These are phyloP conservation scores for Retiboletus flavoniger DNA, from an alignment of 1,284 basidiomycete species.

Conservation along the genomic window DNA sequence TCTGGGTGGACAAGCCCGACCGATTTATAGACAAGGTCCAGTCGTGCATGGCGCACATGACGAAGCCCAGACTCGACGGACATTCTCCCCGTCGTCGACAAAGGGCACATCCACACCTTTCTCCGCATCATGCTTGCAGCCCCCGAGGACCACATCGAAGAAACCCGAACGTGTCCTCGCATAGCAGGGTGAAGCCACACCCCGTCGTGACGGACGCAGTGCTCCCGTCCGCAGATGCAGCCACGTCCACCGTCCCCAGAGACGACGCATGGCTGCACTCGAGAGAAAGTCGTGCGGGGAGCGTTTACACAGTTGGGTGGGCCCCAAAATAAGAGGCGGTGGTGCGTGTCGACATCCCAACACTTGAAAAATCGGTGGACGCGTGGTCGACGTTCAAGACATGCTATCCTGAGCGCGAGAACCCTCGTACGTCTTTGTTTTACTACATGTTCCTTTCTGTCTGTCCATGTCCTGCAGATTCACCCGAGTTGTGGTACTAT, in stretches of 20 bases:
- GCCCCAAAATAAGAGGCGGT: background rate
- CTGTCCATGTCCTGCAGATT: background rate
- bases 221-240: background rate
- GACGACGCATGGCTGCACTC: background rate
- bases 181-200: background rate
- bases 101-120: constrained; percentile 5
- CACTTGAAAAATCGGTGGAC: constrained; percentile 7
- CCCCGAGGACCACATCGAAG: background rate
- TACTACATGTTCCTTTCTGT: background rate
- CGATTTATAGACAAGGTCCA: constrained; percentile 8
- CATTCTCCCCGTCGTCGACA: background rate
- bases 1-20: constrained; percentile 6
- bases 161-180: constrained; percentile 5
- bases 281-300: background rate
- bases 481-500: background rate
- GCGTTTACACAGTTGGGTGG: background rate
- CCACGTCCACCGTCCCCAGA: too few species aligned
- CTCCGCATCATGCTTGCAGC: constrained; percentile 6
- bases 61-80: background rate
- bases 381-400: constrained; percentile 10
- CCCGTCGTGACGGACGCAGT: background rate
- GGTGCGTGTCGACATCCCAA: background rate
- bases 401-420: constrained; percentile 2
- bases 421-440: constrained; percentile 2
- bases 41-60: constrained; percentile 7